Evolutionary conservation across 192 early-diverging fungal species (phyloP), one percentile per base, ranked within the genome.

Genomic region (Lunasporangiospora selenospora): DNA sequence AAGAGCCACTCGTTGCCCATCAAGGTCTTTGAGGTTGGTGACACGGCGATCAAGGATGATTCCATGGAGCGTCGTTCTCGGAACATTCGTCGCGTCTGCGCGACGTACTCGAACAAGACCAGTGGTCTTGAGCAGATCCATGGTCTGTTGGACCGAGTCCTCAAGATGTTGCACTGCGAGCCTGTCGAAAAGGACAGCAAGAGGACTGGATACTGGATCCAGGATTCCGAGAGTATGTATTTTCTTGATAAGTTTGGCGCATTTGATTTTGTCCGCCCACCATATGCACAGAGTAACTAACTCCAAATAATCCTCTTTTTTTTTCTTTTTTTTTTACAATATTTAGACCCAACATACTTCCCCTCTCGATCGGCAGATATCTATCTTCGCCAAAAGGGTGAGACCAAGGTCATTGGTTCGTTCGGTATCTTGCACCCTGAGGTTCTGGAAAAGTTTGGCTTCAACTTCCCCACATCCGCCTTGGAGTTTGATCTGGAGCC

Each of bases 401-500:
- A 62, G 59, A 77, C 65, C 38, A 43, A 54, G 30, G 77, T 82
- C 31, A 86, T 99, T 56, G 98, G 96, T 30, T 75, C 80, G 43
- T 90, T 98, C 63, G 98, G 98, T 45, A 90, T 98, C 38, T 73
- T 98, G 16, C 96, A 99, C 65, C 98, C 96, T 21, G 85, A 90
- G 55, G 94, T 98, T 2, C 69, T 97, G 55, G 80, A 79, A 50
- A 89, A 89, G 75, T 99, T 90, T 75, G 93, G 91, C 48, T 79
- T 99, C 41, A 77, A 78, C 33, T 91, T 91, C 75, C 95, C 98
- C 11, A 88, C 88, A 57, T 92, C 94, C 36, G 88, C 88, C 32
- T 75, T 99, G 58, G 98, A 99, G 82, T 88, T 99, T 76, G 93
- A 95, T 79, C 78, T 99, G 41, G 98, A 98, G 83, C 91, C 88